Base-by-base conservation (phyloP, 441 rosid species). In the Pelargonium cotyledonis region DNA sequence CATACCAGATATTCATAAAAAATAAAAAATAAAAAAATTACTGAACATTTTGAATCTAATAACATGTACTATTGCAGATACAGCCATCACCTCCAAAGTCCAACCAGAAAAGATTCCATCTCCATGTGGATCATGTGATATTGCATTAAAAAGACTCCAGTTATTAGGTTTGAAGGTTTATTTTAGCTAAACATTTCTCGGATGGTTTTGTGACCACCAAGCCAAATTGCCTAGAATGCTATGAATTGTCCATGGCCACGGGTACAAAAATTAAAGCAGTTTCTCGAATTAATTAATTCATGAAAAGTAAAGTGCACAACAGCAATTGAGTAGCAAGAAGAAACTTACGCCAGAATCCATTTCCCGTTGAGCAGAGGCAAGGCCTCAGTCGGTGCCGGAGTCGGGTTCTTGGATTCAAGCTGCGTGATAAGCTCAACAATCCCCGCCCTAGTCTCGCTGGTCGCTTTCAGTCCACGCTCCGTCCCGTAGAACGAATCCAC, bases 351-450 rank as follows among this genome's bases (percentile, higher is more conserved):
- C n/a, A 49, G 57, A 14, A 49, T 49, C 57, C 31, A 91, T 60
- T 79, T 89, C 46, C 92, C 99, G 66, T 91, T 87, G 81, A 94
- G 94, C 65, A 85, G 81, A 77, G 85, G 53, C 75, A 94, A 73
- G 58, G 97, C 95, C 44, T 91, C 90, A 35, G 89, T 94, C 0
- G 99, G 97, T 0, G 88, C 89, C 0, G 97, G 84, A 1, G 87
- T 91, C 31, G 99, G 98, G 79, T 94, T 94, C 82, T 76, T 87
- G 14, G 92, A 84, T 76, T 94, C 98, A 6, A 94, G 91, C 86
- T 84, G 89, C 14, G 96, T 88, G 29, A 91, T 94, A 26, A 91
- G 94, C 79, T 94, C 99, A 8, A 88, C 85, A 68, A 94, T 82
- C 86, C 89, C 99, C 2, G 88, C 97, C 79, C 94, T 80, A 61